Percentiles rank a stretch among this genome's conserved stretches.
Evolutionary conservation across 805 yeast species (phyloP).

Genomic region (Starmerella floris): DNA sequence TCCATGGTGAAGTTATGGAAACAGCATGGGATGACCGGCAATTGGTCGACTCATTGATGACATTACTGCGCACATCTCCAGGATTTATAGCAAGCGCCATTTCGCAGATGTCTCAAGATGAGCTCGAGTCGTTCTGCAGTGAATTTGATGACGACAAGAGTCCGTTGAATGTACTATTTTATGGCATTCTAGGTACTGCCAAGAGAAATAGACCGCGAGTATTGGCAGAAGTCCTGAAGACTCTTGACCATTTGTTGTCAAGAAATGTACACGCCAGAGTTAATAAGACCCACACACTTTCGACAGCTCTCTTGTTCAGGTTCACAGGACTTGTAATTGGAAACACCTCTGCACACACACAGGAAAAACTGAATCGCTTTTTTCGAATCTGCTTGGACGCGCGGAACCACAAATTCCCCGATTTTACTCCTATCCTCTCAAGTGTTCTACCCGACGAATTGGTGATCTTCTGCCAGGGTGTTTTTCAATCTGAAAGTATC

Average conservation of each 20-base stretch:
- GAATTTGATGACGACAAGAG: conserved; percentile 16
- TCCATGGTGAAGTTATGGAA: conserved; percentile 2
- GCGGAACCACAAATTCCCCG: not conserved
- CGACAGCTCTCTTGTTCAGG: not conserved
- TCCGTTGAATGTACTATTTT: conserved; percentile 25
- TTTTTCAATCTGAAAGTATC: not conserved
- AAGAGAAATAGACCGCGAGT: conserved; percentile 20
- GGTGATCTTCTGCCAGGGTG: not conserved
- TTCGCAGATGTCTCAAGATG: conserved; percentile 18
- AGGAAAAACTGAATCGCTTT: conserved; percentile 9
- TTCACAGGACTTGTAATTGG: conserved; percentile 9
- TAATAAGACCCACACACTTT: not conserved
- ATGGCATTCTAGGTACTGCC: conserved; percentile 24
- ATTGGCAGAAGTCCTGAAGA: conserved; percentile 20
- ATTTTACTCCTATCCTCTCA: conserved; percentile 2
- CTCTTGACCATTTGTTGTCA: not conserved
- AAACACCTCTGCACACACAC: not conserved
- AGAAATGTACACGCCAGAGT: not conserved
- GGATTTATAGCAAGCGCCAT: conserved; percentile 26
- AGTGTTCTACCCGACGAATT: conserved; percentile 6
- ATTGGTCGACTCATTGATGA: conserved; percentile 26
- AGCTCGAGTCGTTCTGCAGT: conserved; percentile 17
- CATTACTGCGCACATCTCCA: conserved; percentile 26
- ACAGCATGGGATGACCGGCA: conserved; percentile 23
- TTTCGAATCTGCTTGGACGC: not conserved